These are phyloP conservation scores for Paramyrothecium roridum DNA, from an alignment of 2,329 filamentous ascomycete species.

Conservation along the genomic window DNA sequence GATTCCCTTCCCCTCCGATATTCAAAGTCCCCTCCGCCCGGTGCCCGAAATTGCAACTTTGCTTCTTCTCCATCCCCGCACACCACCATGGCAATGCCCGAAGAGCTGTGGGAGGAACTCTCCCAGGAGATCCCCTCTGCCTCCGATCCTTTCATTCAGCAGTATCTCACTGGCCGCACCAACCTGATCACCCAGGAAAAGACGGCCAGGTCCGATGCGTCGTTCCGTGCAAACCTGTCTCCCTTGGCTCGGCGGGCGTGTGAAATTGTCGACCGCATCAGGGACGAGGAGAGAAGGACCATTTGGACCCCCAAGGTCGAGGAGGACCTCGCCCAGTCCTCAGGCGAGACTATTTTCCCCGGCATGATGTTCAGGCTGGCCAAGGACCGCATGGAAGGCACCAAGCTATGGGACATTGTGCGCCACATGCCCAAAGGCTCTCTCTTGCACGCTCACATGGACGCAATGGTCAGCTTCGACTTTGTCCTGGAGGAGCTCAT, in stretches of 20 bases:
- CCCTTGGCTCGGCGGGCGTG: constrained; percentile 76
- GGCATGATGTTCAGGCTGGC: constrained; percentile 93
- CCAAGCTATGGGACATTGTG: constrained; percentile 81
- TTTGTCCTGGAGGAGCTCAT: constrained; percentile 74
- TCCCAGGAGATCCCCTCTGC: constrained; percentile 51
- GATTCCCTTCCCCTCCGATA: background rate
- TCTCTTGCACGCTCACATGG: constrained; percentile 81
- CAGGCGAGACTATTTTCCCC: constrained; percentile 67
- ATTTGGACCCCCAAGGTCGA: constrained; percentile 76
- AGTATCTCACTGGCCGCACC: constrained; percentile 74
- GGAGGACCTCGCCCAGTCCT: constrained; percentile 61
- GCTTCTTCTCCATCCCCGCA: background rate
- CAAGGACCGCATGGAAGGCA: constrained; percentile 81
- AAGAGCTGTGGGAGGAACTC: constrained; percentile 59
- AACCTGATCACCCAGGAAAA: constrained; percentile 78
- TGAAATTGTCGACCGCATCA: constrained; percentile 75
- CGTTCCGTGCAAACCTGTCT: constrained; percentile 72
- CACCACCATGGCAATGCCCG: constrained; percentile 37
- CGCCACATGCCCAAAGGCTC: constrained; percentile 85
- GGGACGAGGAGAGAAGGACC: constrained; percentile 69
- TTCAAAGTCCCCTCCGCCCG: background rate
- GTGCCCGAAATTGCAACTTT: background rate
- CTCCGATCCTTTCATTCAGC: constrained; percentile 74
- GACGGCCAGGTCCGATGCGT: constrained; percentile 70
- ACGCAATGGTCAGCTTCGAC: constrained; percentile 87